Evolutionary conservation across 2,329 filamentous ascomycete genomes (phyloP), one percentile per base, ranked within the genome.

Genomic region (Colletotrichum lupini): DNA sequence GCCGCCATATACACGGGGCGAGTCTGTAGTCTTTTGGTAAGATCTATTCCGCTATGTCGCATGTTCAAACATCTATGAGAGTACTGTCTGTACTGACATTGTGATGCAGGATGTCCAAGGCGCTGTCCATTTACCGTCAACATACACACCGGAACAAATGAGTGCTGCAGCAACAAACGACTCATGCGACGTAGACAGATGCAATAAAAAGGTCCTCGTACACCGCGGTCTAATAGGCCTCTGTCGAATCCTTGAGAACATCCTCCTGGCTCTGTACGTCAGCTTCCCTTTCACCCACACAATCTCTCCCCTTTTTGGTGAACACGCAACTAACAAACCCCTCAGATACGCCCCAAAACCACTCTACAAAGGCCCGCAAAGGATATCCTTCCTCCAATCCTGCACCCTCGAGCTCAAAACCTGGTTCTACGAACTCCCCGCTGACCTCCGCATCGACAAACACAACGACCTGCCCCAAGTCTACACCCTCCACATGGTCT

Each of bases 21-120:
- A 9, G 78, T 83, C 7, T 83, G 81, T 67, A 80, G 79, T 3
- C 78, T 83, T 70, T 66, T 82, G 75, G 81, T 82, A 77, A n/a
- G 77, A 46, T 11, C n/a, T 4, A 1, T 19, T 1, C 1, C 6
- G 12, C 28, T 1, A 12, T 9, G 2, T 5, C 4, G 6, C 3
- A 16, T 7, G 1, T 9, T 14, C 5, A 3, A 5, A 55, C 8
- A 19, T 62, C 4, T 26, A 19, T n/a, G 35, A 42, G 8, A 49
- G 56, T 24, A 26, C 8, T 6, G 3, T 26, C 4, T 6, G 8
- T 1, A 22, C 49, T 66, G 7, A 42, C 35, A 26, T 30, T 12
- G 4, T 0, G 30, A 8, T 5, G 14, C 8, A 81, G 80, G 79
- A 80, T 16, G 79, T 76, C 0, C 79, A 81, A 75, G 80, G 78